A percentile compares a stretch with the other conserved stretches of the same genome.
These are phyloP conservation scores for Amanita polypyramis DNA, from an alignment of 768 basidiomycete genomes.

Conservation along the genomic window DNA sequence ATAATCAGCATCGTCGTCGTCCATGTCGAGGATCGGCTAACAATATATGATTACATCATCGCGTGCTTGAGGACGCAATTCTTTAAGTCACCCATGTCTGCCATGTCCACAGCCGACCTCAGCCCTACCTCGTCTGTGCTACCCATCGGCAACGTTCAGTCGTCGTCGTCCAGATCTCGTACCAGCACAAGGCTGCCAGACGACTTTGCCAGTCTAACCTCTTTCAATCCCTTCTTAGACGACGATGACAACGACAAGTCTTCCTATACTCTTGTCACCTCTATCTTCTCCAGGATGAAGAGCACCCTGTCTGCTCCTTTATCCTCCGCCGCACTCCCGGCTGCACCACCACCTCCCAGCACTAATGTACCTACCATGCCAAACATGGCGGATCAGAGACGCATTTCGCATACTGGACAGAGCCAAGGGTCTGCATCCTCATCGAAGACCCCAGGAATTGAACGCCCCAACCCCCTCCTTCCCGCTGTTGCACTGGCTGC, in stretches of 20 bases:
- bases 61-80: too few species aligned
- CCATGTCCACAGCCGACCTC: slow-evolving; percentile 11
- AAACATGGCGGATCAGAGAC: slow-evolving; percentile 36
- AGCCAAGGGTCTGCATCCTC: slow-evolving; percentile 38
- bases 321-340: slow-evolving; percentile 37
- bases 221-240: slow-evolving; percentile 88
- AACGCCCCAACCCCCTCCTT: slow-evolving; percentile 50
- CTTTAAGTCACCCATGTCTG: slow-evolving; percentile 1
- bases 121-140: slow-evolving; percentile 24
- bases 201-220: slow-evolving; percentile 68
- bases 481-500: slow-evolving; percentile 49
- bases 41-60: slow-evolving; percentile 13
- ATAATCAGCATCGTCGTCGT: slow-evolving; percentile 91
- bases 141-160: slow-evolving; percentile 27
- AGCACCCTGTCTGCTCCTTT: slow-evolving; percentile 65
- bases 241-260: slow-evolving; percentile 88
- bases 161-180: slow-evolving; percentile 50
- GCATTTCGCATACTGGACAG: slow-evolving; percentile 43
- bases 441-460: slow-evolving; percentile 33
- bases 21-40: slow-evolving; percentile 36
- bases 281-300: slow-evolving; percentile 73
- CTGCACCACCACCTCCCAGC: slow-evolving; percentile 22
- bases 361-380: slow-evolving; percentile 18
- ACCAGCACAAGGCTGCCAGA: slow-evolving; percentile 47
- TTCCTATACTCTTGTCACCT: slow-evolving; percentile 75